Conservation (phyloP, 345 rosid genomes). For the Salix exigua region DNA sequence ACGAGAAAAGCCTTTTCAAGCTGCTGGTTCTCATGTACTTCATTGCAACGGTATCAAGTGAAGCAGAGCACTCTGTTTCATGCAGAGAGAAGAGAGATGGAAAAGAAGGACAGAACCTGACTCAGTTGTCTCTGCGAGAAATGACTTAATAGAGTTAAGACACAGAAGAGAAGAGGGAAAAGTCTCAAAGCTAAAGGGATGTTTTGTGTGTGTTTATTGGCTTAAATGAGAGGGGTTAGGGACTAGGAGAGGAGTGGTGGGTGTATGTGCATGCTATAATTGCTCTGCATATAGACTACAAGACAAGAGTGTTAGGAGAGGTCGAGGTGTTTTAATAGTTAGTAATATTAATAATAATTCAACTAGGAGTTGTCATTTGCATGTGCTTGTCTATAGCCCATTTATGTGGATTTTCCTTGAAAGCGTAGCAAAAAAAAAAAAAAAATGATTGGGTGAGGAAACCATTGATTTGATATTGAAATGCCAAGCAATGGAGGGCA, state of each 20-base stretch:
- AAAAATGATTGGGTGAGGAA: not conserved
- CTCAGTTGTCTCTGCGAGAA: not conserved
- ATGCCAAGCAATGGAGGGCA: not conserved
- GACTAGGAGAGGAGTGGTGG: not conserved
- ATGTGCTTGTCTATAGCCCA: too few relatives aligned
- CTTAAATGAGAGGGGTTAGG: not conserved
- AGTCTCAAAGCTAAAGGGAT: not conserved
- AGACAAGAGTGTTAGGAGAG: not conserved
- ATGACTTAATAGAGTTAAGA: not conserved
- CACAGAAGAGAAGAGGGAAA: not conserved
- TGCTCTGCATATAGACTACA: not conserved
- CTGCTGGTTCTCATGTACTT: constrained; percentile 75
- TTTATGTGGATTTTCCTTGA: not conserved
- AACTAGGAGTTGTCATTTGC: not conserved
- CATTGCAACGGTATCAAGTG: constrained; percentile 37
- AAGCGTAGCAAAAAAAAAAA: not conserved
- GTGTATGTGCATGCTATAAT: too few relatives aligned
- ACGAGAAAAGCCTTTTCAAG: constrained; percentile 76
- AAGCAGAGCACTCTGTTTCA: constrained; percentile 26
- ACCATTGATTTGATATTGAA: not conserved
- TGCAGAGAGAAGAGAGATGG: not conserved
- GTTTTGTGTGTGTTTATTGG: constrained; percentile 6
- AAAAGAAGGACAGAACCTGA: not conserved
- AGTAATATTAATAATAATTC: not conserved
- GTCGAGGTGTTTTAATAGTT: not conserved